These are phyloP conservation scores for Pleoardoris graminearum DNA, from an alignment of 2,329 filamentous ascomycete genomes.

Conservation along the genomic window DNA sequence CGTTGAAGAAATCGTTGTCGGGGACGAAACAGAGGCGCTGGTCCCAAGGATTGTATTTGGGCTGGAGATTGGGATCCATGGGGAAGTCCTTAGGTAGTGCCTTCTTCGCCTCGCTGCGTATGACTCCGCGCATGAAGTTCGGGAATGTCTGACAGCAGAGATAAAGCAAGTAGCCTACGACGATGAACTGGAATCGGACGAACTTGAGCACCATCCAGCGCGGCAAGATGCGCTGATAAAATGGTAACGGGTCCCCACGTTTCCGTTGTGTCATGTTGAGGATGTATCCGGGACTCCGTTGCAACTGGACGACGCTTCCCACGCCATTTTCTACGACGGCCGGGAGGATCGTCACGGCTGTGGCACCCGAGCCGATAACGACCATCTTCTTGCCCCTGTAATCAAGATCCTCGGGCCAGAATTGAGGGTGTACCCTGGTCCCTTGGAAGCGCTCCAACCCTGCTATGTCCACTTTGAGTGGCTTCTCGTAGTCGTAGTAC, in stretches of 20 bases:
- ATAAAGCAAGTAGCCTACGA: slow-evolving; percentile 54
- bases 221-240: slow-evolving; percentile 50
- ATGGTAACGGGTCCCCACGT: slow-evolving; percentile 40
- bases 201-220: slow-evolving; percentile 51
- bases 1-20: slow-evolving; percentile 62
- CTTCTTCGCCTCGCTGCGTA: slow-evolving; percentile 52
- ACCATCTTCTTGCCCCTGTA: slow-evolving; percentile 69
- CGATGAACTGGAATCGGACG: slow-evolving; percentile 57
- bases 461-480: slow-evolving; percentile 64
- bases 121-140: slow-evolving; percentile 50
- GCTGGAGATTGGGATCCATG: slow-evolving; percentile 52
- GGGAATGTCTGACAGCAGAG: slow-evolving; percentile 60
- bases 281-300: slow-evolving; percentile 71
- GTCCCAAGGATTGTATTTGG: slow-evolving; percentile 60
- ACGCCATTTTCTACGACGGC: slow-evolving; percentile 66
- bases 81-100: slow-evolving; percentile 55
- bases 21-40: slow-evolving; percentile 75
- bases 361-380: slow-evolving; percentile 77
- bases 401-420: slow-evolving; percentile 72
- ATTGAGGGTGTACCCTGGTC: slow-evolving; percentile 69
- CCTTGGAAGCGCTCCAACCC: slow-evolving; percentile 69
- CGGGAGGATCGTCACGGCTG: slow-evolving; percentile 76
- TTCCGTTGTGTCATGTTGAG: slow-evolving; percentile 56
- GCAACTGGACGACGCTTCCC: slow-evolving; percentile 73
- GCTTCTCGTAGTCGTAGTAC: slow-evolving; percentile 73